A percentile compares a stretch with the other conserved stretches of the same genome.
These are phyloP conservation scores for Ceratobasidium sp. DNA, from an alignment of 1,284 basidiomycete genomes.

Conservation along the genomic window DNA sequence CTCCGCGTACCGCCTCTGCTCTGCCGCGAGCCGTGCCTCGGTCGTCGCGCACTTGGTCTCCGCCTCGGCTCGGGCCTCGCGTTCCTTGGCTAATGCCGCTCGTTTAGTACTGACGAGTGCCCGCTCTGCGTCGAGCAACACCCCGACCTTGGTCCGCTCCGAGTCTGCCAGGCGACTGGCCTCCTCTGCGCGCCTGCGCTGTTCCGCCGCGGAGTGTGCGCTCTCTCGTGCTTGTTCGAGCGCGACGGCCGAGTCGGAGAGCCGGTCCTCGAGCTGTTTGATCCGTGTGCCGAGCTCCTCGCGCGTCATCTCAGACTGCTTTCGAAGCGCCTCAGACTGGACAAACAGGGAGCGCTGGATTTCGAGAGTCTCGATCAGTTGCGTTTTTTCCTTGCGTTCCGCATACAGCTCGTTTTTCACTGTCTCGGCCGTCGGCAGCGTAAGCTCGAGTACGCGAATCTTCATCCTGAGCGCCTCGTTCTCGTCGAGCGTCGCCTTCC, in stretches of 20 bases:
- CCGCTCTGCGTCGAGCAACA: conserved; percentile 33
- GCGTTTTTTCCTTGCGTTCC: conserved; percentile 32
- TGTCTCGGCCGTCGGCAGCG: conserved; percentile 34
- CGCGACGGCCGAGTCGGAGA: conserved; percentile 19
- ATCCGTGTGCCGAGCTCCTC: conserved; percentile 23
- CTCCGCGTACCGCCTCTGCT: conserved; percentile 25
- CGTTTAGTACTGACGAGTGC: conserved; percentile 8
- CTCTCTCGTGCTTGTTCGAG: conserved; percentile 15
- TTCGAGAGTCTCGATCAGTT: conserved; percentile 24
- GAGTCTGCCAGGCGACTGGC: conserved; percentile 12
- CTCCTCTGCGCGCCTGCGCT: conserved; percentile 24
- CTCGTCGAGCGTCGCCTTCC: conserved; percentile 33
- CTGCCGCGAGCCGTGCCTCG: conserved; percentile 21
- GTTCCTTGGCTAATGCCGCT: conserved; percentile 22
- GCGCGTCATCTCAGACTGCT: conserved; percentile 31
- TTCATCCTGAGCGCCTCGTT: conserved; percentile 44
- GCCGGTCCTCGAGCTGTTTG: conserved; percentile 33
- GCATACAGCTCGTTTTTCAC: conserved; percentile 40
- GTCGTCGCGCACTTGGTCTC: conserved; percentile 23
- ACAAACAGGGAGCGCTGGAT: conserved; percentile 29
- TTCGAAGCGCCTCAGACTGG: conserved; percentile 29
- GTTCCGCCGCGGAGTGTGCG: conserved; percentile 19
- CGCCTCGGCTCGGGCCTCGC: conserved; percentile 1
- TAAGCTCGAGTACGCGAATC: conserved; percentile 37
- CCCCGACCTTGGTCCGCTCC: conserved; percentile 13